Evolutionary conservation across 2,329 filamentous ascomycete species (phyloP).

Genomic region (Dendryphion nanum): DNA sequence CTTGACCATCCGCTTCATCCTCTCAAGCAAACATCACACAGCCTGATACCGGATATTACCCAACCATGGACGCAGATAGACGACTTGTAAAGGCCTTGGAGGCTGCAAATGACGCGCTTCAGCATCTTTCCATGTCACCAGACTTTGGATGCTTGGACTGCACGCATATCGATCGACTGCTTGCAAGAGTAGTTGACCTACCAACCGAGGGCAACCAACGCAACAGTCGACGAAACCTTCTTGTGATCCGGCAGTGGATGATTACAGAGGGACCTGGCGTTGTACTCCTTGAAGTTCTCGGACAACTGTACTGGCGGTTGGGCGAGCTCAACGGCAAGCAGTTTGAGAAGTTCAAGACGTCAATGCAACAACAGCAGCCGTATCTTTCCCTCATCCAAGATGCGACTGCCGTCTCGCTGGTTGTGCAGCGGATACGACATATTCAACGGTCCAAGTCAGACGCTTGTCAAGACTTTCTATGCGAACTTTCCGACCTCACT

Average conservation of each 20-base stretch:
- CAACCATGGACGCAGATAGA: conserved; percentile 28
- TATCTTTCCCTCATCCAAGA: conserved; percentile 29
- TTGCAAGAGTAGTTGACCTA: conserved; percentile 34
- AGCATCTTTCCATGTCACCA: conserved; percentile 33
- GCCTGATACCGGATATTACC: not conserved
- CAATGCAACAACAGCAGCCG: conserved; percentile 24
- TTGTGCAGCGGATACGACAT: conserved; percentile 31
- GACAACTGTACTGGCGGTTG: conserved; percentile 35
- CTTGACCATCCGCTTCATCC: conserved; percentile 1
- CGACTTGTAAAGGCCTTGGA: conserved; percentile 31
- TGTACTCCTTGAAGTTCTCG: conserved; percentile 31
- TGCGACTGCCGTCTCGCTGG: conserved; percentile 19
- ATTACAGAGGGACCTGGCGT: conserved; percentile 31
- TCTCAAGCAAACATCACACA: conserved; percentile 2
- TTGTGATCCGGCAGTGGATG: conserved; percentile 37
- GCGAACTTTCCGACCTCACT: conserved; percentile 30
- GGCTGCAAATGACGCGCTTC: conserved; percentile 33
- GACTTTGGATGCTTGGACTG: conserved; percentile 30
- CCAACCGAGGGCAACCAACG: conserved; percentile 35
- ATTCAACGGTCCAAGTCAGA: conserved; percentile 34
- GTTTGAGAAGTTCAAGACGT: conserved; percentile 33
- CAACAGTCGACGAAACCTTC: conserved; percentile 33
- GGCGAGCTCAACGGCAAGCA: conserved; percentile 37
- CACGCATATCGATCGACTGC: conserved; percentile 33
- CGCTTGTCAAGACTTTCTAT: conserved; percentile 34